Evolutionary conservation across 2,329 filamentous ascomycete genomes (phyloP).

Genomic region (Stachybotrys elegans): DNA sequence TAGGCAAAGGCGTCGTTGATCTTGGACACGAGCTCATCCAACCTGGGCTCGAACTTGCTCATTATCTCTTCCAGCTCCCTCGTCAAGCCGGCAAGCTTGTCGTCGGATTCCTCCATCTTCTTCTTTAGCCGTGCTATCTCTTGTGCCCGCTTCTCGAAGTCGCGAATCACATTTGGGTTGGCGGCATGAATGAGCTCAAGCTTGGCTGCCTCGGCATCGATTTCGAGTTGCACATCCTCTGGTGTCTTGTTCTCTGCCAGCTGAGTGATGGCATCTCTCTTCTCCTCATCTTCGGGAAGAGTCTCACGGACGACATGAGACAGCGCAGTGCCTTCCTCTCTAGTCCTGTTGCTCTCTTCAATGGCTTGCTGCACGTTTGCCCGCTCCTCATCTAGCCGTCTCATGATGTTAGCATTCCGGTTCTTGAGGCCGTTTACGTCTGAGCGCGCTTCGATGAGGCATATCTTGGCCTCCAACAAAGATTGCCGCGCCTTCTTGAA

Average conservation of each 20-base stretch:
- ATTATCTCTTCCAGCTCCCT: slow-evolving; percentile 61
- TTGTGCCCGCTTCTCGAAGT: slow-evolving; percentile 68
- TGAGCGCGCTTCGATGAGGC: slow-evolving; percentile 74
- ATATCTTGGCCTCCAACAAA: slow-evolving; percentile 64
- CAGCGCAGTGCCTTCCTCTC: slow-evolving; percentile 26
- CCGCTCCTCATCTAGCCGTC: slow-evolving; percentile 42
- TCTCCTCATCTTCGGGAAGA: slow-evolving; percentile 31
- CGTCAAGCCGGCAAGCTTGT: slow-evolving; percentile 50
- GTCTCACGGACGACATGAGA: slow-evolving; percentile 32
- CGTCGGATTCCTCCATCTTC: slow-evolving; percentile 49
- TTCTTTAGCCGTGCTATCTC: slow-evolving; percentile 63
- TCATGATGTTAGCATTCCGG: slow-evolving; percentile 57
- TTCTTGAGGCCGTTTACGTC: slow-evolving; percentile 66
- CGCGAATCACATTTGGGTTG: slow-evolving; percentile 67
- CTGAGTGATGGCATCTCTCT: slow-evolving; percentile 34
- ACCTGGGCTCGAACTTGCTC: slow-evolving; percentile 72
- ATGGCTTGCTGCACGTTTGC: slow-evolving; percentile 27
- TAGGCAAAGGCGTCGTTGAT: slow-evolving; percentile 90
- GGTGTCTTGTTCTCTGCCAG: slow-evolving; percentile 45
- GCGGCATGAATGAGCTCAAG: slow-evolving; percentile 77
- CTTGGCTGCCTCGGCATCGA: slow-evolving; percentile 67
- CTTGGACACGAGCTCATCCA: slow-evolving; percentile 70
- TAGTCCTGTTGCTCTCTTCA: slow-evolving; percentile 30
- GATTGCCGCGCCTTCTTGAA: slow-evolving; percentile 59
- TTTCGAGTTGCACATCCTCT: slow-evolving; percentile 66